Percentiles rank a stretch among this genome's conserved stretches.
Conservation (phyloP, 1,284 basidiomycete species). For the Fomitiporia mediterranea region DNA sequence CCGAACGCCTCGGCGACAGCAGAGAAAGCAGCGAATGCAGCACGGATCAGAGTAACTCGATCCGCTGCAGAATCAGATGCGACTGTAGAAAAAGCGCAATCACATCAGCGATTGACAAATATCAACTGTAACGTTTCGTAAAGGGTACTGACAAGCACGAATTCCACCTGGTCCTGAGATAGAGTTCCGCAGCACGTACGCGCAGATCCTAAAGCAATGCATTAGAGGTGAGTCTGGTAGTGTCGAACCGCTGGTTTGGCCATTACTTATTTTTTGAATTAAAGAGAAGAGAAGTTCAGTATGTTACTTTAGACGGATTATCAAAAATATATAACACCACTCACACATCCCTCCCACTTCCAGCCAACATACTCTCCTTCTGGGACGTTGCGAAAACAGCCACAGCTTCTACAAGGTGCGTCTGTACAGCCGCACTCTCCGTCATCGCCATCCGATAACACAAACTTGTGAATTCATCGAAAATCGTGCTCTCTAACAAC, state of each 20-base stretch:
- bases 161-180: slow-evolving; percentile 53
- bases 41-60: slow-evolving; percentile 60
- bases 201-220: slow-evolving; percentile 81
- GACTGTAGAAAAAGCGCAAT: neutral
- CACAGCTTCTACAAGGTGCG: slow-evolving; percentile 73
- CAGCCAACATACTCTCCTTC: slow-evolving; percentile 26
- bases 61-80: slow-evolving; percentile 37
- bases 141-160: slow-evolving; percentile 48
- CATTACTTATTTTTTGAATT: slow-evolving; percentile 1
- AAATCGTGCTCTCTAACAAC: slow-evolving; percentile 75
- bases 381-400: slow-evolving; percentile 60
- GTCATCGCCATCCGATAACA: slow-evolving; percentile 90
- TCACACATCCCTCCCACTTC: neutral
- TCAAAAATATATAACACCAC: neutral
- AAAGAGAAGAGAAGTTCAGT: neutral
- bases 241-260: neutral
- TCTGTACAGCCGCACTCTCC: slow-evolving; percentile 71
- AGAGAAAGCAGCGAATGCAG: slow-evolving; percentile 64
- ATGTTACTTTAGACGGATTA: too few species aligned
- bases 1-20: slow-evolving; percentile 61
- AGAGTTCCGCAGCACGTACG: slow-evolving; percentile 72
- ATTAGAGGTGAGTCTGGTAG: slow-evolving; percentile 37
- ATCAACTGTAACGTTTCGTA: neutral
- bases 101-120: neutral
- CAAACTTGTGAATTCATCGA: slow-evolving; percentile 87